Conservation (phyloP, 1,284 basidiomycete species). For the Sporisorium scitamineum region DNA sequence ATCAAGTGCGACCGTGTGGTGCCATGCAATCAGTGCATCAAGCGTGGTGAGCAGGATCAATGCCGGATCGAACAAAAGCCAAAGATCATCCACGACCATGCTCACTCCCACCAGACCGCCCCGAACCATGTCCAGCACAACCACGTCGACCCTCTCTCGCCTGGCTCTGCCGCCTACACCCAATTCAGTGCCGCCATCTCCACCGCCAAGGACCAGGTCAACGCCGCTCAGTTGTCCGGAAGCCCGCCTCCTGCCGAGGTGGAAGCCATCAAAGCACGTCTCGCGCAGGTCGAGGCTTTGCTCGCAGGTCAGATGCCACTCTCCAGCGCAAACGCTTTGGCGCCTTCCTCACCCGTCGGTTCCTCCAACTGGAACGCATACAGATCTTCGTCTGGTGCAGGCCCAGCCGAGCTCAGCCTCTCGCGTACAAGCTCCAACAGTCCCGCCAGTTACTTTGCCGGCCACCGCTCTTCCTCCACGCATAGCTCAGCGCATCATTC, state of each 20-base stretch:
- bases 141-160: slow-evolving; percentile 31
- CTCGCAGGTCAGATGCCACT: slow-evolving; percentile 43
- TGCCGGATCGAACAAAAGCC: slow-evolving; percentile 61
- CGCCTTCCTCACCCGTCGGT: slow-evolving; percentile 24
- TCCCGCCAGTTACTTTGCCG: slow-evolving; percentile 16
- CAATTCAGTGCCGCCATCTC: slow-evolving; percentile 48
- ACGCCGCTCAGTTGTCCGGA: slow-evolving; percentile 23
- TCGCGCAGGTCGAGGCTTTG: slow-evolving; percentile 61
- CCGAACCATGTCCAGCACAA: slow-evolving; percentile 10
- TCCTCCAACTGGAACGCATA: slow-evolving; percentile 45
- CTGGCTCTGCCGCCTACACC: slow-evolving; percentile 34
- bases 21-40: slow-evolving; percentile 66
- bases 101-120: slow-evolving; percentile 17
- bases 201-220: slow-evolving; percentile 36
- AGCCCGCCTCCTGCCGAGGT: slow-evolving; percentile 54
- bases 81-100: slow-evolving; percentile 32
- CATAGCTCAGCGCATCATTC: slow-evolving; percentile 25
- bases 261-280: slow-evolving; percentile 64
- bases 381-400: slow-evolving; percentile 20
- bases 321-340: slow-evolving; percentile 27
- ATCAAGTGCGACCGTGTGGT: slow-evolving; percentile 65
- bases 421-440: slow-evolving; percentile 31
- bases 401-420: slow-evolving; percentile 22
- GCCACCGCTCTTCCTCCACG: slow-evolving; percentile 18
- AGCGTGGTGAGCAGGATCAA: slow-evolving; percentile 60